These are phyloP conservation scores for Heliamphora pulchella DNA, from an alignment of 179 eudicot species.

Conservation along the genomic window DNA sequence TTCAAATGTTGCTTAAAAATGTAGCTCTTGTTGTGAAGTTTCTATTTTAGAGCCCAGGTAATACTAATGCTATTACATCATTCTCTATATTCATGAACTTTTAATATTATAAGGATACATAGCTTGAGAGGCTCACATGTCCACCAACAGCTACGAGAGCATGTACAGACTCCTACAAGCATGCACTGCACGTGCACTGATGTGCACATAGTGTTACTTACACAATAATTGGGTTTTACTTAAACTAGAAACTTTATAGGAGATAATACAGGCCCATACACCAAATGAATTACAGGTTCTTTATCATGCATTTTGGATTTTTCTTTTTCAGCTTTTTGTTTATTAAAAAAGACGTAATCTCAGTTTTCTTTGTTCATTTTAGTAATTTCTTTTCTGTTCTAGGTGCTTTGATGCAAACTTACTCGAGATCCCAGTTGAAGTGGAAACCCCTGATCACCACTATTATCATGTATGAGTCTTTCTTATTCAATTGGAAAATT, in stretches of 20 bases:
- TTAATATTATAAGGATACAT: background rate
- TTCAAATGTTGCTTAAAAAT: no score
- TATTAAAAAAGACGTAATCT: background rate
- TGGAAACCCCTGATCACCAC: conserved; percentile 20
- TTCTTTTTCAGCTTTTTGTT: background rate
- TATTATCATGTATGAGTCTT: conserved; percentile 54
- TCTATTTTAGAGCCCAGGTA: no score
- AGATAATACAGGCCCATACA: background rate
- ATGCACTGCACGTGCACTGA: background rate
- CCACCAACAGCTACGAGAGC: background rate
- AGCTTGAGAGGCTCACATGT: background rate
- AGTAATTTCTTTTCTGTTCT: background rate
- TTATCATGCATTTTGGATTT: background rate
- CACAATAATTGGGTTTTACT: background rate
- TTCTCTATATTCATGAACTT: no score
- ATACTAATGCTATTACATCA: no score
- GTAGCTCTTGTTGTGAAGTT: no score
- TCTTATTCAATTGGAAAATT: background rate
- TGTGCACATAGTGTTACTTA: background rate
- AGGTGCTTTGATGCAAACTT: conserved; percentile 73
- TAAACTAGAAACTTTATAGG: background rate
- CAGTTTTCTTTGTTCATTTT: background rate
- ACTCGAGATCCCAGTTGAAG: conserved; percentile 66
- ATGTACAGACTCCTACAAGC: background rate
- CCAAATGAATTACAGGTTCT: background rate